Evolutionary conservation across 2,329 filamentous ascomycete species (phyloP), one percentile per base, ranked within the genome.

Genomic region (Apiospora arundinis): DNA sequence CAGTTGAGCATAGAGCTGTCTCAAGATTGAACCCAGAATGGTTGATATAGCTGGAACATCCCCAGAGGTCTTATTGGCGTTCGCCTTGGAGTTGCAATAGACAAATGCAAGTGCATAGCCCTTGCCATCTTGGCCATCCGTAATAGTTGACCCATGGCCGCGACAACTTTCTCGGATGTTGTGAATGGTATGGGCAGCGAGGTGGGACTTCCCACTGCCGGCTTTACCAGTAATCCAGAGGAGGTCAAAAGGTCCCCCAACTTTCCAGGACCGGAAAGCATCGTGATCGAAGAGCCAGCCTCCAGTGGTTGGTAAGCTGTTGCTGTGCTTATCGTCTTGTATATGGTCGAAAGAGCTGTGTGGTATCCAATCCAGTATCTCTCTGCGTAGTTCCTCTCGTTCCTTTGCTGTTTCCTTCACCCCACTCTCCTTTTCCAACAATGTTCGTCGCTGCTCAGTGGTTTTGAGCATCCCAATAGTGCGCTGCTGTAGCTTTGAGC

Each of bases 181-280:
- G 42, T 67, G 42, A 6, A 67, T 32, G 7, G 14, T 46, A 67
- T 46, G 45, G 12, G 65, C 65, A 46, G 65, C 65, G 0, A 67
- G 65, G 32, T 67, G 65, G 2, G 65, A 67, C 6, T 67, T 67
- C 4, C 65, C 65, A 2, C 65, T 67, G 14, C 65, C 65, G n/a
- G 65, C 65, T 32, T 46, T 67, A 2, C 65, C 65, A 32, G 23
- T 44, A 16, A 67, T n/a, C 65, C 65, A 67, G 23, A 67, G 65
- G 16, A 67, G 4, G 4, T 32, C 18, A 0, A 42, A 46, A 21
- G 7, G 14, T 6, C 42, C 42, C 8, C 23, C 42, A 12, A 46
- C 18, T n/a, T 67, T 67, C 65, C 65, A 67, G 4, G 42, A 4
- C 2, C 45, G 42, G 28, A 67, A 67, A 32, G 11, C 14, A 9